Base-by-base conservation (phyloP, 179 eudicot genomes). In the Spergularia azorica region DNA sequence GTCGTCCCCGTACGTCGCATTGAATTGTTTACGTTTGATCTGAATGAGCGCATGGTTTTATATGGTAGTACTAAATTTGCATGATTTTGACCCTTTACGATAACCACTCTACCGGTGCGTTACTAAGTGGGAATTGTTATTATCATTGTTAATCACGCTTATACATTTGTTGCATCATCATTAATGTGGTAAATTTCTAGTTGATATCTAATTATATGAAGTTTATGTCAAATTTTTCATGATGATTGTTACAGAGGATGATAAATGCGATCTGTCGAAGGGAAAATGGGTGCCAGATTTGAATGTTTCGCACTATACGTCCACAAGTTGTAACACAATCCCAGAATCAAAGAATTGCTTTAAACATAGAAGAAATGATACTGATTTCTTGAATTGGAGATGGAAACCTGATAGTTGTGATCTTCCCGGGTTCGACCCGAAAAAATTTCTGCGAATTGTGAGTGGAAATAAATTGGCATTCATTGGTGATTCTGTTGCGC, bases 401-500 rank as follows among this genome's bases (percentile, higher is more conserved):
- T 91, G 96, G 96, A 86, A 87, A 79, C 96, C 96, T 10, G 43
- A 85, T 0, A 20, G 68, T 17, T 91, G 96, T 74, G 81, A 88
- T 6, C 88, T 89, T 64, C 88, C 88, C 10, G 79, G 83, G 54
- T 91, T 89, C 64, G 76, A 86, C 77, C 86, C 93, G 0, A 62
- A 61, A 48, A 59, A 21, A 6, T 89, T 89, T 65, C 62, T 91
- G 70, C 17, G 51, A 57, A 71, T 81, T 67, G 83, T 87, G 38
- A 51, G 66, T n/a, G 92, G 89, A 0, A 91, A 83, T 63, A 89
- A 51, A 41, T 61, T 91, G 84, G 91, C 83, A 0, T 91, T 91
- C 57, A 78, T 91, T 21, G 96, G 96, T 0, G 96, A 91, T 75
- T 91, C 96, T 0, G 88, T 91, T 70, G 87, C 96, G 3, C 65